Conservation (phyloP, 441 rosid genomes). For the Pelargonium fulgidum region DNA sequence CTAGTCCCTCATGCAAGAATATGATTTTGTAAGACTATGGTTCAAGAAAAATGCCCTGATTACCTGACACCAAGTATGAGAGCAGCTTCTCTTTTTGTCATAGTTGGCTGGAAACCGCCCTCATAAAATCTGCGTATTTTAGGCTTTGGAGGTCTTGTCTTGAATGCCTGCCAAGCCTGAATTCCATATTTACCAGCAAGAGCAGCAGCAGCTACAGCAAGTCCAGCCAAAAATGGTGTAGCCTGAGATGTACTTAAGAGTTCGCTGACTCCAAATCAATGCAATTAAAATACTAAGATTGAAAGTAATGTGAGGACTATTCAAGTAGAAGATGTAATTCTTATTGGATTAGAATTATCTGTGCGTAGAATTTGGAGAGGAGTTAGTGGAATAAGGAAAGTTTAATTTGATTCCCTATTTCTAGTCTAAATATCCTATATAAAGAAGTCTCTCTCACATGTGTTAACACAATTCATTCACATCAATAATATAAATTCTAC, state of each 20-base stretch:
- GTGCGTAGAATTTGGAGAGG: no score
- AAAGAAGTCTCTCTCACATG: no score
- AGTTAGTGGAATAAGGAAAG: no score
- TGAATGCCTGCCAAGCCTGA: conserved; percentile 72
- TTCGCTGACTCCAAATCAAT: neutral
- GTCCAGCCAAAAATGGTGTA: conserved; percentile 56
- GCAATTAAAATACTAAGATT: conserved; percentile 1
- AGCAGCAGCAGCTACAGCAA: conserved; percentile 61
- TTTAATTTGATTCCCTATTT: no score
- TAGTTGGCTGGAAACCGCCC: conserved; percentile 58
- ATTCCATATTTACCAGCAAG: conserved; percentile 64
- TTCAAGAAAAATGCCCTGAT: conserved; percentile 1
- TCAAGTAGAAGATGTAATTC: no score
- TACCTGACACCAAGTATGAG: conserved; percentile 65
- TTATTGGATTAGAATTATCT: no score
- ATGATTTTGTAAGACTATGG: neutral
- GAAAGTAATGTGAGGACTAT: neutral
- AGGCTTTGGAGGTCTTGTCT: conserved; percentile 48
- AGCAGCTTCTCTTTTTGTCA: conserved; percentile 68
- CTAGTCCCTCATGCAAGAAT: no score
- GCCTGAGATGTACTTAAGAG: conserved; percentile 38
- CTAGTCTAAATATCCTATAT: no score
- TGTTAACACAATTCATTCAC: no score
- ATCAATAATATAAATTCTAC: no score
- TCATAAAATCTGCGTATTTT: conserved; percentile 49